Evolutionary conservation across 1,284 basidiomycete species (phyloP).

Genomic region (Amylostereum chailletii): DNA sequence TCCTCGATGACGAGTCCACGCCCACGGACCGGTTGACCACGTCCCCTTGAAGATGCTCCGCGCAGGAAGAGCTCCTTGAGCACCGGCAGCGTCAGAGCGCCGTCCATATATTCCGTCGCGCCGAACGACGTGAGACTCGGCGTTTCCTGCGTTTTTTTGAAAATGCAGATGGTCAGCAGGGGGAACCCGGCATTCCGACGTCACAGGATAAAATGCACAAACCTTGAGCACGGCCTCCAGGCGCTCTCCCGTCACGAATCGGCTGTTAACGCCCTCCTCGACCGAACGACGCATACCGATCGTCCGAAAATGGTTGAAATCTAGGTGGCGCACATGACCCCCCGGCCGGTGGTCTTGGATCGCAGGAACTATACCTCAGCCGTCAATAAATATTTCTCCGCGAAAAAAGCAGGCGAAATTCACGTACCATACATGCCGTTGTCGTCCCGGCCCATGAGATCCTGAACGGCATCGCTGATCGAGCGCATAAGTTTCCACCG

Average conservation of each 20-base stretch:
- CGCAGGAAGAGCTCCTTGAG: conserved; percentile 83
- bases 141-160: conserved; percentile 51
- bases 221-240: conserved; percentile 80
- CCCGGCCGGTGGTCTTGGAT: conserved; percentile 70
- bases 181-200: conserved; percentile 9
- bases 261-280: conserved; percentile 80
- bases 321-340: conserved; percentile 68
- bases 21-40: conserved; percentile 63
- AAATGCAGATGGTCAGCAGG: no score
- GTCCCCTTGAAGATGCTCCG: conserved; percentile 57
- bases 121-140: conserved; percentile 78
- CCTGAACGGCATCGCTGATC: conserved; percentile 66
- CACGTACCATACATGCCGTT: conserved; percentile 62
- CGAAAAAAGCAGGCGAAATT: conserved; percentile 3
- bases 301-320: conserved; percentile 91
- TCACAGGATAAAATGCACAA: conserved; percentile 14
- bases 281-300: conserved; percentile 91
- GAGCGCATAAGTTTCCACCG: conserved; percentile 73
- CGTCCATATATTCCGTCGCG: conserved; percentile 96
- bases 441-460: conserved; percentile 50
- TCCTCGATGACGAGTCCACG: conserved; percentile 41
- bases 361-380: conserved; percentile 45
- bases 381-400: conserved; percentile 6
- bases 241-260: conserved; percentile 89
- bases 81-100: conserved; percentile 73